Conservation (phyloP, 2,329 filamentous ascomycete species). For the Cordyceps cateniannulata region DNA sequence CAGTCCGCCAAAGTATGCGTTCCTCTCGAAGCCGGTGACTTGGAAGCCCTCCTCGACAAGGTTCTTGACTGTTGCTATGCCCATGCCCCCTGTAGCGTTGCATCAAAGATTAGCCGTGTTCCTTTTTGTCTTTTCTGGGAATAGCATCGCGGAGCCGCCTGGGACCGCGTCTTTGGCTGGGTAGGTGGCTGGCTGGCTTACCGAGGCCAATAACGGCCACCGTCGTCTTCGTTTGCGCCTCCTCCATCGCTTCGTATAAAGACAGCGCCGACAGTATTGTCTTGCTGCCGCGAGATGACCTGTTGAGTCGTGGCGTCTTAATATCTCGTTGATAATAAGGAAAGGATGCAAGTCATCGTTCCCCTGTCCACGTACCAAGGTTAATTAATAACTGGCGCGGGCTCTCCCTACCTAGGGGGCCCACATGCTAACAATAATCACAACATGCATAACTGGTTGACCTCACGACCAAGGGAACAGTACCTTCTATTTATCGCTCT, state of each 20-base stretch:
- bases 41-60: constrained; percentile 38
- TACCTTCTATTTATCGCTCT: no score
- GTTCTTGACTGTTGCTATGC: constrained; percentile 28
- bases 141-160: not conserved
- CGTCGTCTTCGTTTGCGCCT: not conserved
- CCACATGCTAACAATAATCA: constrained; percentile 15
- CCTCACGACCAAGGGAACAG: no score
- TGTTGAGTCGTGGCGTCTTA: not conserved
- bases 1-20: constrained; percentile 34
- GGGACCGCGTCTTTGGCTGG: no score
- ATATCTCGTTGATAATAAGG: not conserved
- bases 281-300: not conserved
- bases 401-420: not conserved
- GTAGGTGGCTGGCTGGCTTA: not conserved
- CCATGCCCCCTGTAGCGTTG: not conserved
- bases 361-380: no score
- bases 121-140: not conserved
- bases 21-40: constrained; percentile 36
- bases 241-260: not conserved
- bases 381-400: no score
- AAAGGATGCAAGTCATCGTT: not conserved
- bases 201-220: constrained; percentile 8
- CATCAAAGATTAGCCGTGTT: not conserved
- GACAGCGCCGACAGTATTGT: no score
- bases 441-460: no score